These are phyloP conservation scores for Colletotrichum higginsianum DNA, from an alignment of 2,329 filamentous ascomycete species.

Conservation along the genomic window DNA sequence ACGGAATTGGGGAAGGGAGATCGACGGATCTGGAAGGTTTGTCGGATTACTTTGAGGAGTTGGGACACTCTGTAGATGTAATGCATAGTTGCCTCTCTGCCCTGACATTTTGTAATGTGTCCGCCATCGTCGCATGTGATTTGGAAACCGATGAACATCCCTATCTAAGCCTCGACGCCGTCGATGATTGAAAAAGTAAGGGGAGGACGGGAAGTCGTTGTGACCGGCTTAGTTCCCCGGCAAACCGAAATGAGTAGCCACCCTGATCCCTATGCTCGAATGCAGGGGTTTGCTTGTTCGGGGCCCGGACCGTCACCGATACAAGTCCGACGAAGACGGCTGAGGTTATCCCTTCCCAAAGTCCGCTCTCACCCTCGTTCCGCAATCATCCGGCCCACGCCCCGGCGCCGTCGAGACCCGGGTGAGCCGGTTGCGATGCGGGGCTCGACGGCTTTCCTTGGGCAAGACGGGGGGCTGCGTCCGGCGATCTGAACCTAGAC, in stretches of 20 bases:
- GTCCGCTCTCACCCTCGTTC: no score
- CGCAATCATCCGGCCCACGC: no score
- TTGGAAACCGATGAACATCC: no score
- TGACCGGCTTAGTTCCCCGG: no score
- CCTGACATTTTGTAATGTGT: not conserved
- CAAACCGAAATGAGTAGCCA: not conserved
- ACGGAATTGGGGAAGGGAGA: not conserved
- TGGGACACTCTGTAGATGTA: conserved; percentile 9
- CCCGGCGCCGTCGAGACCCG: no score
- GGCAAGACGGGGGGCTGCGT: no score
- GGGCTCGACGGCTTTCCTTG: no score
- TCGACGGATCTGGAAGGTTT: not conserved
- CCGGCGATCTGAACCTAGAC: not conserved
- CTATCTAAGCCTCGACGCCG: not conserved
- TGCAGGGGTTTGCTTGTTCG: not conserved
- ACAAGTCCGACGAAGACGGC: not conserved
- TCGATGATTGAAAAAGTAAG: not conserved
- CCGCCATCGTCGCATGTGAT: not conserved
- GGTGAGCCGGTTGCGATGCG: not conserved
- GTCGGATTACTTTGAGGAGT: not conserved
- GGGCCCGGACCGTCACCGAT: not conserved
- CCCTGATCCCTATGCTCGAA: not conserved
- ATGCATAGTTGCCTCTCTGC: conserved; percentile 15
- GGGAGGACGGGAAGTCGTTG: not conserved
- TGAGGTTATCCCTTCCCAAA: not conserved